Percentiles rank a stretch among this genome's conserved stretches.
phyloP scores from a whole-genome alignment of 1,284 basidiomycete genomes.

The Erythrobasidium hasegawianum region DNA sequence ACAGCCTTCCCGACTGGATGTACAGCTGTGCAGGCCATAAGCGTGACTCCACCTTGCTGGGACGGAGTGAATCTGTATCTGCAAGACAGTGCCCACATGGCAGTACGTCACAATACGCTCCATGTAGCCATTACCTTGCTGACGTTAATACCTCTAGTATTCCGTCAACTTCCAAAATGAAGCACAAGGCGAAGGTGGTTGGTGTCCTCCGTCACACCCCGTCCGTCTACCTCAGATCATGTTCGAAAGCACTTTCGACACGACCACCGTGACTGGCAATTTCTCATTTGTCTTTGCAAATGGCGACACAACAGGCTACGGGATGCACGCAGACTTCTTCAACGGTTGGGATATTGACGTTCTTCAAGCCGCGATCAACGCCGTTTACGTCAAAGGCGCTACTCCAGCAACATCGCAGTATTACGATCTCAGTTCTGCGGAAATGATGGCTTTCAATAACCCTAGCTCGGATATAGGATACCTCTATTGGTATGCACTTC shows the following conservation, averaged over 20 bases:
- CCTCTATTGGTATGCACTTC: too few relatives aligned
- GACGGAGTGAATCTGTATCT: conserved; percentile 24
- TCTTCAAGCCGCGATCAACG: conserved; percentile 48
- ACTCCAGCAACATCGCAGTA: too few relatives aligned
- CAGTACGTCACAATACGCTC: too few relatives aligned
- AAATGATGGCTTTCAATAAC: too few relatives aligned
- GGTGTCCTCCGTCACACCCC: conserved; percentile 1
- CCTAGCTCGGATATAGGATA: too few relatives aligned
- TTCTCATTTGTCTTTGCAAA: conserved; percentile 46
- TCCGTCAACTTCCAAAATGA: conserved; percentile 9
- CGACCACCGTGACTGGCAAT: not conserved
- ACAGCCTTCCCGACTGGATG: conserved; percentile 16
- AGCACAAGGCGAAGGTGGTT: too few relatives aligned
- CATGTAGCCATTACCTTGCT: too few relatives aligned
- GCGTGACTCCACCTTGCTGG: conserved; percentile 9
- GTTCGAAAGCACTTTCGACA: not conserved
- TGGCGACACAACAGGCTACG: conserved; percentile 50
- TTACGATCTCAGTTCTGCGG: too few relatives aligned
- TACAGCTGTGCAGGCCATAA: too few relatives aligned
- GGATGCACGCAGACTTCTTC: conserved; percentile 45
- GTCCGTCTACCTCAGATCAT: conserved; percentile 10
- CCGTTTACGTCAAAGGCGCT: too few relatives aligned
- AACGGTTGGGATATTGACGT: conserved; percentile 46
- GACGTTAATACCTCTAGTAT: conserved; percentile 23
- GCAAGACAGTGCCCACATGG: conserved; percentile 21